Evolutionary conservation across 2,329 filamentous ascomycete genomes (phyloP).

Genomic region (Verruconis gallopava): DNA sequence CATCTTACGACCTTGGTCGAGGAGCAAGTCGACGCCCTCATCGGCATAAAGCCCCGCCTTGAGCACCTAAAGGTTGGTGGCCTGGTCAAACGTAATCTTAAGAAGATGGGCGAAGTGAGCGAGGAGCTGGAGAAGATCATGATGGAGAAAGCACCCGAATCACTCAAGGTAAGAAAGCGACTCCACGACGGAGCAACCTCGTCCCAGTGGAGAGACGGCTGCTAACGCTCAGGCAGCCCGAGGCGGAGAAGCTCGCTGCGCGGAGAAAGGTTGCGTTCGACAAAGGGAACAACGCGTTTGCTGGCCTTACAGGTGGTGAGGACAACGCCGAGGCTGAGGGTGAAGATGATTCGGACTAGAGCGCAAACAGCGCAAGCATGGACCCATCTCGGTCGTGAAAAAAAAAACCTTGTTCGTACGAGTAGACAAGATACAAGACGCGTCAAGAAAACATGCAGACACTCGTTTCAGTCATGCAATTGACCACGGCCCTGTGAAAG

Average conservation of each 20-base stretch:
- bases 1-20: constrained; percentile 16
- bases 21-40: constrained; percentile 15
- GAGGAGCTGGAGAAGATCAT: constrained; percentile 13
- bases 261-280: constrained; percentile 13
- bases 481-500: too few relatives aligned
- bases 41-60: constrained; percentile 14
- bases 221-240: too few relatives aligned
- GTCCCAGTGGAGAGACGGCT: too few relatives aligned
- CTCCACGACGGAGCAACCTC: too few relatives aligned
- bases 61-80: constrained; percentile 12
- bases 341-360: constrained; percentile 17
- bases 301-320: constrained; percentile 13
- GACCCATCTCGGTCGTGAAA: too few relatives aligned
- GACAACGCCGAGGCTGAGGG: constrained; percentile 16
- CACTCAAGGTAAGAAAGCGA: too few relatives aligned
- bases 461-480: too few relatives aligned
- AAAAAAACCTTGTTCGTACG: too few relatives aligned
- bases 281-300: constrained; percentile 14
- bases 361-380: too few relatives aligned
- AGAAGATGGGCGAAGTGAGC: constrained; percentile 13
- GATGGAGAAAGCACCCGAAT: constrained; percentile 14
- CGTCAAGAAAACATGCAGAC: too few relatives aligned
- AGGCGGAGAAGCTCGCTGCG: constrained; percentile 14
- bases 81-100: constrained; percentile 16
- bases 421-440: too few relatives aligned